Percentiles rank a stretch among this genome's conserved stretches.
Conservation (phyloP, 2,329 filamentous ascomycete genomes). For the Colletotrichum abscissum region DNA sequence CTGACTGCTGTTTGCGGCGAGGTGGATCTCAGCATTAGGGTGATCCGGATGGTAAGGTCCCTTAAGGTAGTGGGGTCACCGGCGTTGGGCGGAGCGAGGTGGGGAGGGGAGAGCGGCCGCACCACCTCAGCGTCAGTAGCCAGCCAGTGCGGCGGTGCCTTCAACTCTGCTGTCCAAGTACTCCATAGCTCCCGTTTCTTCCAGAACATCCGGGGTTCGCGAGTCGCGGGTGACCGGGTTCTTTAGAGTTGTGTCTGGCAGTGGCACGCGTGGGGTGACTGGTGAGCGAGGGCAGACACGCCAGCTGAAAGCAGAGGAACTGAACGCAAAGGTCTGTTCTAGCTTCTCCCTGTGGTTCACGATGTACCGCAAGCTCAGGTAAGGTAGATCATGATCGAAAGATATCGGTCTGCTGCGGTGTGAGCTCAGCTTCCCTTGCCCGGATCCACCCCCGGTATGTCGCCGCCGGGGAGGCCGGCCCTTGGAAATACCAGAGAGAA, state of each 20-base stretch:
- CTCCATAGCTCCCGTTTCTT: neutral
- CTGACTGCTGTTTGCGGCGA: neutral
- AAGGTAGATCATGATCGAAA: neutral
- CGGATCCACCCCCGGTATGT: slow-evolving; percentile 3
- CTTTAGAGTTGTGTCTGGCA: slow-evolving; percentile 10
- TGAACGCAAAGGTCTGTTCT: neutral
- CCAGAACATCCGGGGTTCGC: neutral
- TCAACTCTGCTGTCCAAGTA: neutral
- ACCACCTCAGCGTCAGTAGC: slow-evolving; percentile 11
- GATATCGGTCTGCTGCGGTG: neutral
- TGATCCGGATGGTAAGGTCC: neutral
- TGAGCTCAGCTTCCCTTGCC: neutral
- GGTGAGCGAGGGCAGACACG: neutral
- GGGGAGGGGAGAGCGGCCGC: neutral
- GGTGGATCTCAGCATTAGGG: neutral
- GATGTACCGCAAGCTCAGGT: neutral
- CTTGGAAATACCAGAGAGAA: neutral
- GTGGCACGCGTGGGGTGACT: neutral
- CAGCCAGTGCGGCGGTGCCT: slow-evolving; percentile 4
- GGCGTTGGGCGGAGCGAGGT: neutral
- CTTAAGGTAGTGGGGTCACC: neutral
- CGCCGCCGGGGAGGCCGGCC: neutral
- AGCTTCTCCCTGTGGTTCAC: neutral
- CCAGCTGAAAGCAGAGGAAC: neutral
- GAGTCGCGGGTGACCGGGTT: neutral